phyloP scores from a whole-genome alignment of 169 alveolate species.

The Eimeria sp. region DNA sequence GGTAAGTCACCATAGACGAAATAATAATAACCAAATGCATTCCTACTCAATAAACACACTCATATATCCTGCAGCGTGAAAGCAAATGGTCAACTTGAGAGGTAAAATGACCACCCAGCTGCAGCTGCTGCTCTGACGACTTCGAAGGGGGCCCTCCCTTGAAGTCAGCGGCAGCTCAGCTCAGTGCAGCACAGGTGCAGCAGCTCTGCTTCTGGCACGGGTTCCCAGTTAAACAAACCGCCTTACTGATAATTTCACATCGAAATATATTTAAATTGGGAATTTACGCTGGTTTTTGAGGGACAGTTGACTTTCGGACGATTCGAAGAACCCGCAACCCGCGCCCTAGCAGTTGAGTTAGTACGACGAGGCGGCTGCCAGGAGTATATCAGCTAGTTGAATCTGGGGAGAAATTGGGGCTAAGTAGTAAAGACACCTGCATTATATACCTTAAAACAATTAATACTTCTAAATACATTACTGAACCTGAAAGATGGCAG shows the following conservation, averaged over 20 bases:
- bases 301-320: background rate
- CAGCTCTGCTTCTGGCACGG: background rate
- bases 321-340: background rate
- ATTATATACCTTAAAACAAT: background rate
- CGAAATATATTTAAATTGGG: background rate
- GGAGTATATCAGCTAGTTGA: background rate
- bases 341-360: background rate
- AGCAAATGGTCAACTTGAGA: background rate
- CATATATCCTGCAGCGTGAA: background rate
- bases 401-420: background rate
- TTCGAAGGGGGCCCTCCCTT: background rate
- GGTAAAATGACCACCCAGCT: background rate
- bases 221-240: background rate
- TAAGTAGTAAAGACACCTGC: background rate
- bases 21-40: no score
- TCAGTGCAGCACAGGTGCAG: constrained; percentile 19
- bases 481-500: constrained; percentile 52
- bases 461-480: background rate
- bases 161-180: background rate
- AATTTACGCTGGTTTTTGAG: background rate
- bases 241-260: background rate
- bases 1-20: no score
- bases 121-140: background rate
- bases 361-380: background rate
- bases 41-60: background rate